These are phyloP conservation scores for Setaria viridis DNA, from an alignment of 202 grass and related monocot genomes.

Conservation along the genomic window DNA sequence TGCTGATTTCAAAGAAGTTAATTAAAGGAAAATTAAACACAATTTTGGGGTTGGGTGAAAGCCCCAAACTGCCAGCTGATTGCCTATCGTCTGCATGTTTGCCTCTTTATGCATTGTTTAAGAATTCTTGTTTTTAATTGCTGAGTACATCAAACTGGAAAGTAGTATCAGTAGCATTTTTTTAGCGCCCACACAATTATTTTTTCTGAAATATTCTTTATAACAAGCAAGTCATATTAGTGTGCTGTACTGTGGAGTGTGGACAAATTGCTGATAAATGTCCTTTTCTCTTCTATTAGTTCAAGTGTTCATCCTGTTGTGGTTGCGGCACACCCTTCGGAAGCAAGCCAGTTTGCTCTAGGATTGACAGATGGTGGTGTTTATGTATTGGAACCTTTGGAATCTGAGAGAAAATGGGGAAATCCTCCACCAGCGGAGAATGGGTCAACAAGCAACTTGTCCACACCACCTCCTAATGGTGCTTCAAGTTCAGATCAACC, in stretches of 20 bases:
- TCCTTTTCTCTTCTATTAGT: constrained; percentile 52
- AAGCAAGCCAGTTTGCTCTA: constrained; percentile 78
- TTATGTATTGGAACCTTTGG: constrained; percentile 74
- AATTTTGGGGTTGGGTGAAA: not conserved
- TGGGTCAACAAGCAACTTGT: constrained; percentile 67
- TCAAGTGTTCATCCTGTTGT: constrained; percentile 72
- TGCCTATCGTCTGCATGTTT: not conserved
- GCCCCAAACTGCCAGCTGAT: not conserved
- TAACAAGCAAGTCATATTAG: not conserved
- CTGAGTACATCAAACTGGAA: not conserved
- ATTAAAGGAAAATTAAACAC: not conserved
- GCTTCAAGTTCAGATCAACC: constrained; percentile 81
- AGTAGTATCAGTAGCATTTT: constrained; percentile 12
- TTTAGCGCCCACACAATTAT: not conserved
- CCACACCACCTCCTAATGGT: constrained; percentile 64
- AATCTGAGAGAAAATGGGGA: constrained; percentile 81
- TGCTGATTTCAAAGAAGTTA: constrained; percentile 1
- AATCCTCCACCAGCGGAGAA: constrained; percentile 71
- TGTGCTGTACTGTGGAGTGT: constrained; percentile 3
- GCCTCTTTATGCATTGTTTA: not conserved
- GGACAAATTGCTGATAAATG: constrained; percentile 39
- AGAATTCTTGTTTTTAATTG: not conserved
- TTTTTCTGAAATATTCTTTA: constrained; percentile 14
- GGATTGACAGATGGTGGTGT: constrained; percentile 73
- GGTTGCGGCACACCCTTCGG: constrained; percentile 74